phyloP scores from a whole-genome alignment of 768 basidiomycete species.

The Psilocybe cyanescens region DNA sequence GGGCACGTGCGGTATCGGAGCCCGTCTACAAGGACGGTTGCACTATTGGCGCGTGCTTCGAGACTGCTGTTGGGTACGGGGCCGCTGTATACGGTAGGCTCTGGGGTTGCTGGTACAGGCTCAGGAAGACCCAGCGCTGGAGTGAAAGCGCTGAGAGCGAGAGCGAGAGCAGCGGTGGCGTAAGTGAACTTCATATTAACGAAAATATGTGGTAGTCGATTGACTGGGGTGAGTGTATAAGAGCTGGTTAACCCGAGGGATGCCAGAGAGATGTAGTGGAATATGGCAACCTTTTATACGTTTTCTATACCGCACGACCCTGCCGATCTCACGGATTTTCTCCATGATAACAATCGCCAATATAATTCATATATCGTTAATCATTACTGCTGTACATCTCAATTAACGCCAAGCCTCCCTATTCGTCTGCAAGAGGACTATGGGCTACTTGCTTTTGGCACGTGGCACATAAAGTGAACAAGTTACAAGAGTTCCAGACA shows the following conservation, averaged over 20 bases:
- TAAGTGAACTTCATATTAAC: conserved; percentile 9
- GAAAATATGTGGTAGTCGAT: neutral
- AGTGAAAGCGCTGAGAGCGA: conserved; percentile 5
- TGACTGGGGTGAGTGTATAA: neutral
- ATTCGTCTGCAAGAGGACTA: neutral
- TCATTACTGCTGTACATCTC: neutral
- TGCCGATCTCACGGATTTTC: neutral
- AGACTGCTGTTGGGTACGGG: neutral
- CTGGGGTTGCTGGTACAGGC: conserved; percentile 6
- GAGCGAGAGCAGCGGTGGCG: neutral
- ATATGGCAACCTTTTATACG: neutral
- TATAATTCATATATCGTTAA: neutral
- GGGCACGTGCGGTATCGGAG: conserved; percentile 16
- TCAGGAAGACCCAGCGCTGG: conserved; percentile 6
- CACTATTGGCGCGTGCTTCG: conserved; percentile 8
- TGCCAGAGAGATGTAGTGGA: neutral
- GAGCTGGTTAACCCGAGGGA: neutral
- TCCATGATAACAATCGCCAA: neutral
- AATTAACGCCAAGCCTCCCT: neutral
- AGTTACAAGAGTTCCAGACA: too few relatives aligned
- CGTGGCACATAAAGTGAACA: neutral
- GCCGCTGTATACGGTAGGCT: conserved; percentile 7
- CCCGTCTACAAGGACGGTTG: conserved; percentile 8
- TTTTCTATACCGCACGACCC: neutral
- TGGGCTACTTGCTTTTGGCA: neutral